Evolutionary conservation across 2,329 filamentous ascomycete genomes (phyloP).

Genomic region (Penicillium expansum): DNA sequence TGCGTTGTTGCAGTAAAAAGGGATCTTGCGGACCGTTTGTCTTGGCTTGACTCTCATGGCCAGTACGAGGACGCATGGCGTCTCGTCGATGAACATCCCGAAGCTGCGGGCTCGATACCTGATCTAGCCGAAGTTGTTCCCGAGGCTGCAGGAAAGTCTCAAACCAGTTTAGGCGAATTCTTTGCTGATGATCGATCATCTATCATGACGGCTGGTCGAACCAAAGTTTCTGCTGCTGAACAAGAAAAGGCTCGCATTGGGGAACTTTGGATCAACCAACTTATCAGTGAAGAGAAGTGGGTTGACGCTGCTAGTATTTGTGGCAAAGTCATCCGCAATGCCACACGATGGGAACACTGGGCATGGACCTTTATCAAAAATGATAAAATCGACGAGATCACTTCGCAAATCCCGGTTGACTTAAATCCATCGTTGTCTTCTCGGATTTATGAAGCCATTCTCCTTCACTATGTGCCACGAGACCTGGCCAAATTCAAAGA

Average conservation of each 20-base stretch:
- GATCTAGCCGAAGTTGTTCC: slow-evolving; percentile 38
- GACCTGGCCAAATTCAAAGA: slow-evolving; percentile 74
- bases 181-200: slow-evolving; percentile 68
- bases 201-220: slow-evolving; percentile 58
- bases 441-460: slow-evolving; percentile 81
- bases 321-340: slow-evolving; percentile 75
- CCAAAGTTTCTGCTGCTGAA: slow-evolving; percentile 65
- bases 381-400: slow-evolving; percentile 85
- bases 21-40: slow-evolving; percentile 78
- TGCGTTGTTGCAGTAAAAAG: slow-evolving; percentile 89
- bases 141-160: slow-evolving; percentile 34
- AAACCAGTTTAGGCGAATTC: slow-evolving; percentile 60
- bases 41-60: slow-evolving; percentile 78
- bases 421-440: slow-evolving; percentile 75
- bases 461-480: slow-evolving; percentile 81
- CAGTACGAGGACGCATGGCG: slow-evolving; percentile 86
- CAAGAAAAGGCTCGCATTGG: slow-evolving; percentile 89
- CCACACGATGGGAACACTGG: slow-evolving; percentile 91
- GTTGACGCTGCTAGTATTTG: slow-evolving; percentile 72
- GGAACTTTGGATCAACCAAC: slow-evolving; percentile 87
- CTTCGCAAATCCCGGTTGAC: slow-evolving; percentile 75
- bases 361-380: slow-evolving; percentile 87
- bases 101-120: slow-evolving; percentile 51
- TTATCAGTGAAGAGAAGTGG: slow-evolving; percentile 76
- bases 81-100: slow-evolving; percentile 82